phyloP scores from a whole-genome alignment of 2,329 filamentous ascomycete genomes.

The Nemania diffusa region DNA sequence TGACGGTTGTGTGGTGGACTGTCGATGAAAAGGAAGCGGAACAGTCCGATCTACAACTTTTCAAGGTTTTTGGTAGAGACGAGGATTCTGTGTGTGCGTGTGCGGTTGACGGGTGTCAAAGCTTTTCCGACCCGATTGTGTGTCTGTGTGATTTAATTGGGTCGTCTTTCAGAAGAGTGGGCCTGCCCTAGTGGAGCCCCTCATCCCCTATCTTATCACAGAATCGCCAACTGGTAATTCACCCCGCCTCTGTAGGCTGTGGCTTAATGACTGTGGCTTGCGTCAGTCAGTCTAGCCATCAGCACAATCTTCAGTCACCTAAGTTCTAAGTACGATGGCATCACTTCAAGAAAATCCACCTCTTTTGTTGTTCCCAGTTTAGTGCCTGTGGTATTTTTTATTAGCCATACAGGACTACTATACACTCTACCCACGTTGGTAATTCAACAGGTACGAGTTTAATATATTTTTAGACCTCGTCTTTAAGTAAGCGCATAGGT shows the following conservation, averaged over 20 bases:
- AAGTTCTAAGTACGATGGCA: too few species aligned
- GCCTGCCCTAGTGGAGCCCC: slow-evolving; percentile 37
- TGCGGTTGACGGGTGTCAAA: slow-evolving; percentile 30
- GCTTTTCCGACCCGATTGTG: slow-evolving; percentile 37
- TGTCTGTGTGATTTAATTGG: slow-evolving; percentile 32
- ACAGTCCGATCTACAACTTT: slow-evolving; percentile 36
- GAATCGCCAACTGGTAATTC: not conserved
- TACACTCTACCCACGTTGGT: too few species aligned
- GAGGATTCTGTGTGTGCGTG: slow-evolving; percentile 39
- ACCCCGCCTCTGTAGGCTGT: slow-evolving; percentile 29
- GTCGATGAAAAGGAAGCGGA: slow-evolving; percentile 38
- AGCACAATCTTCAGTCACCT: too few species aligned
- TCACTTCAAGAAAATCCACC: not conserved
- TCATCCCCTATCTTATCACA: slow-evolving; percentile 34
- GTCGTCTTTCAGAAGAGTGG: slow-evolving; percentile 13
- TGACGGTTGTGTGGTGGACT: slow-evolving; percentile 38
- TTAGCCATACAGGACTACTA: too few species aligned
- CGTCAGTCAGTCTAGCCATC: not conserved
- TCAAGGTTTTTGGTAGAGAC: slow-evolving; percentile 38
- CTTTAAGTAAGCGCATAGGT: too few species aligned
- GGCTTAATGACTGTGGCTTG: slow-evolving; percentile 30
- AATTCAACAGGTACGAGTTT: too few species aligned
- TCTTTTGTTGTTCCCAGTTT: too few species aligned
- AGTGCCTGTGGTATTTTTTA: too few species aligned
- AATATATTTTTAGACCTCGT: too few species aligned